Conservation (phyloP, 1,139 yeast genomes). For the Magnusiomyces clavatus region DNA sequence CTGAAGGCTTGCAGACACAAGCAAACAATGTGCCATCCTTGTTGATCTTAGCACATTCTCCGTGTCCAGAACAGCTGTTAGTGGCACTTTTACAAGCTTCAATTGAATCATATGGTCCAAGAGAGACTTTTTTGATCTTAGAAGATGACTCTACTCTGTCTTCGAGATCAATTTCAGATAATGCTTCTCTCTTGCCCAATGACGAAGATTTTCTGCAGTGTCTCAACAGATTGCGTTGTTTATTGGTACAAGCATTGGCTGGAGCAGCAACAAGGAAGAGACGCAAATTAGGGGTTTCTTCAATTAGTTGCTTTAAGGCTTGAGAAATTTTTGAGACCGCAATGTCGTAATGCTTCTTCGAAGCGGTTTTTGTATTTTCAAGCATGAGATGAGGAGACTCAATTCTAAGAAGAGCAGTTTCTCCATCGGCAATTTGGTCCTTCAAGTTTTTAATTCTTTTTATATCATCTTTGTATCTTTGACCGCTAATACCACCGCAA, state of each 20-base stretch:
- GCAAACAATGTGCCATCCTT: conserved; percentile 33
- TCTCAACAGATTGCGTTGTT: conserved; percentile 7
- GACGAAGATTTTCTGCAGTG: neutral
- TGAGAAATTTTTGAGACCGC: conserved; percentile 11
- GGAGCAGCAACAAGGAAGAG: conserved; percentile 22
- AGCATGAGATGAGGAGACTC: conserved; percentile 14
- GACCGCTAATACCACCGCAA: conserved; percentile 7
- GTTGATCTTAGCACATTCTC: conserved; percentile 41
- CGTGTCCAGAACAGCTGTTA: conserved; percentile 53
- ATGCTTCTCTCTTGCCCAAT: neutral
- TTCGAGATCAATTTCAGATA: neutral
- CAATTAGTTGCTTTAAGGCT: conserved; percentile 13
- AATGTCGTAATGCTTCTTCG: conserved; percentile 5
- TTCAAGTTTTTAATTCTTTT: conserved; percentile 9
- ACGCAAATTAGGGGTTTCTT: conserved; percentile 11
- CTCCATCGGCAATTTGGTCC: conserved; percentile 10
- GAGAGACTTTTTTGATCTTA: neutral
- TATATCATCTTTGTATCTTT: conserved; percentile 14
- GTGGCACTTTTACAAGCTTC: conserved; percentile 50
- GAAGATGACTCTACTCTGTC: conserved; percentile 1
- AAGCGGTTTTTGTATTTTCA: conserved; percentile 5
- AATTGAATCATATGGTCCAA: conserved; percentile 29
- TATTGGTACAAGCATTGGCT: conserved; percentile 16
- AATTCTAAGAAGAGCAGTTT: conserved; percentile 15
- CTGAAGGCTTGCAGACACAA: conserved; percentile 43